A percentile compares a stretch with the other conserved stretches of the same genome.
Conservation (phyloP, 345 rosid genomes). For the Acer campestre region DNA sequence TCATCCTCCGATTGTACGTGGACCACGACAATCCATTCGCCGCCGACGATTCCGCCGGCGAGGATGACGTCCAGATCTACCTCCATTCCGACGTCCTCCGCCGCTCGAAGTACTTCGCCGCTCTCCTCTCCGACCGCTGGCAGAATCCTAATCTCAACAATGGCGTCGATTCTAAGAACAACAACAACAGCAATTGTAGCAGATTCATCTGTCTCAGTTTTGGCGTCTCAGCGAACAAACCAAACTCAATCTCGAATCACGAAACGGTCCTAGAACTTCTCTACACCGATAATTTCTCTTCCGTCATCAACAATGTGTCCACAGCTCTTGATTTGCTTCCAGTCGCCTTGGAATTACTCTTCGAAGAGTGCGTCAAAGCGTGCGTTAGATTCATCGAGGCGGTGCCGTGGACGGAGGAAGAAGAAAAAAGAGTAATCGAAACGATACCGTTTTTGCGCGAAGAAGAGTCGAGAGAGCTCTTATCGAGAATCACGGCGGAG, state of each 20-base stretch:
- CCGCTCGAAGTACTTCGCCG: slow-evolving; percentile 62
- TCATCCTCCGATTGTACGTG: slow-evolving; percentile 42
- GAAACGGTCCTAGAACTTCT: slow-evolving; percentile 52
- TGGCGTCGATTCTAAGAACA: slow-evolving; percentile 11
- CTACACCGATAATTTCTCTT: slow-evolving; percentile 47
- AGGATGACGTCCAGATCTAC: slow-evolving; percentile 47
- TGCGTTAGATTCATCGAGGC: slow-evolving; percentile 61
- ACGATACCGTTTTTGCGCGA: slow-evolving; percentile 45
- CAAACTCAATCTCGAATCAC: slow-evolving; percentile 39
- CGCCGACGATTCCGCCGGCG: slow-evolving; percentile 9
- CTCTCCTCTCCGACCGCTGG: slow-evolving; percentile 72
- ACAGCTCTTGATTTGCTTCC: slow-evolving; percentile 63
- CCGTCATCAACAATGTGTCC: slow-evolving; percentile 38
- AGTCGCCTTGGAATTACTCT: slow-evolving; percentile 56
- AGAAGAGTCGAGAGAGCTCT: slow-evolving; percentile 59
- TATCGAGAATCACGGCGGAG: slow-evolving; percentile 45
- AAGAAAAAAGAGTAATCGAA: slow-evolving; percentile 49
- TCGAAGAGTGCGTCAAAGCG: slow-evolving; percentile 56
- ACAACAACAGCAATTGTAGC: background rate
- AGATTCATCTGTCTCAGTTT: slow-evolving; percentile 27
- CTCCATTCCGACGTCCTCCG: slow-evolving; percentile 59
- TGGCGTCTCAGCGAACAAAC: slow-evolving; percentile 27
- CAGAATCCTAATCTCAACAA: slow-evolving; percentile 11
- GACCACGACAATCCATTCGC: slow-evolving; percentile 26
- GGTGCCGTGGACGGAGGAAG: slow-evolving; percentile 78